Percentiles rank a stretch among this genome's conserved stretches.
Evolutionary conservation across 148 eudicot species (phyloP).

Genomic region (Chenopodium berlandieri): DNA sequence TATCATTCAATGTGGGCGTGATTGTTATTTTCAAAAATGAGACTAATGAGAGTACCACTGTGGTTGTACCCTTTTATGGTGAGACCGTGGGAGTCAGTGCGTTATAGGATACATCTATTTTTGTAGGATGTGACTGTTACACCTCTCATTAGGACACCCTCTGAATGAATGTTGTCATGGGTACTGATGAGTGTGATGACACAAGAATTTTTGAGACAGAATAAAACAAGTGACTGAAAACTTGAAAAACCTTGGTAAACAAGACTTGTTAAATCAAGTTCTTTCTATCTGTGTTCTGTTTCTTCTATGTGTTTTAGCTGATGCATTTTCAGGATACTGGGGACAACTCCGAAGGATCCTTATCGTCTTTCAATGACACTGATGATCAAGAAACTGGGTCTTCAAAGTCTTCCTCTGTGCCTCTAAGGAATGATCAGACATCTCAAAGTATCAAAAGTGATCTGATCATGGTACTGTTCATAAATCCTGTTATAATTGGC

Average conservation of each 20-base stretch:
- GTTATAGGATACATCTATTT: background rate
- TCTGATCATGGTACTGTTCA: slow-evolving; percentile 57
- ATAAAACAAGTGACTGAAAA: background rate
- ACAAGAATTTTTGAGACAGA: background rate
- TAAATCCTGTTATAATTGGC: background rate
- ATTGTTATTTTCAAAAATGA: background rate
- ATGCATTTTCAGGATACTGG: slow-evolving; percentile 45
- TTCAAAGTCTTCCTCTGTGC: slow-evolving; percentile 48
- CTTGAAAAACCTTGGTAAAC: background rate
- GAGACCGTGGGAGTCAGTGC: background rate
- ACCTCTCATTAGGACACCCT: background rate
- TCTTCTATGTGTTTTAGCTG: background rate
- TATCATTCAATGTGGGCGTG: background rate
- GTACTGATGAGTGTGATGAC: background rate
- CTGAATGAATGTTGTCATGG: background rate
- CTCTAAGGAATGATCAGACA: slow-evolving; percentile 40
- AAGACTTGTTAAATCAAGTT: background rate
- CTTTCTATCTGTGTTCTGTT: background rate
- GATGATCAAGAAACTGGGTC: slow-evolving; percentile 42
- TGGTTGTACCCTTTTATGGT: background rate
- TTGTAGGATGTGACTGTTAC: background rate
- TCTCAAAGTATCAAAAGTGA: slow-evolving; percentile 60
- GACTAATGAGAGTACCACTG: background rate
- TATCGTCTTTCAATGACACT: slow-evolving; percentile 26
- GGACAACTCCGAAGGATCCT: slow-evolving; percentile 37